phyloP scores from a whole-genome alignment of 2,329 filamentous ascomycete genomes.

The Endocalyx cinctus region DNA sequence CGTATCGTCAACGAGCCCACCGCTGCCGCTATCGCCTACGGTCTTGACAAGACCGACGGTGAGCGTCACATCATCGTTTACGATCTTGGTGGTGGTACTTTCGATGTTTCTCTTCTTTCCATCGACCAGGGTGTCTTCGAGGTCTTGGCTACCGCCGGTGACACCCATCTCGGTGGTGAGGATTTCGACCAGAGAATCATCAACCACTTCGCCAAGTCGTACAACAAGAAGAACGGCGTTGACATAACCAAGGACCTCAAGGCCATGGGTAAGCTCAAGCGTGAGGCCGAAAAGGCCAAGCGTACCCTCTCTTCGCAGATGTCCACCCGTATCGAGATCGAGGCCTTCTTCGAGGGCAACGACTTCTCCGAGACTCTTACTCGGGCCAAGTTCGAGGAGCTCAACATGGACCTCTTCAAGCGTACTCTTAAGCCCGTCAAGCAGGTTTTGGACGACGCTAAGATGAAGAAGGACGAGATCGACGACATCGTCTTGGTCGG shows the following conservation, averaged over 20 bases:
- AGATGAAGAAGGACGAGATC: slow-evolving; percentile 92
- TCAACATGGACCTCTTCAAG: slow-evolving; percentile 99
- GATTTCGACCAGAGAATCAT: slow-evolving; percentile 98
- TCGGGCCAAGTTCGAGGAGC: slow-evolving; percentile 98
- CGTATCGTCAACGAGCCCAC: slow-evolving; percentile 97
- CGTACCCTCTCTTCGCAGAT: slow-evolving; percentile 92
- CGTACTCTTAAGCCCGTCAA: slow-evolving; percentile 98
- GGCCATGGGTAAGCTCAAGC: slow-evolving; percentile 99
- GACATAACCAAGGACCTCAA: slow-evolving; percentile 93
- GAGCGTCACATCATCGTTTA: slow-evolving; percentile 90
- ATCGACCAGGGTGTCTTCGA: slow-evolving; percentile 93
- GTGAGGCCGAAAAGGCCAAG: slow-evolving; percentile 99
- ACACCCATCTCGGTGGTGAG: slow-evolving; percentile 96
- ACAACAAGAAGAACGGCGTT: slow-evolving; percentile 97
- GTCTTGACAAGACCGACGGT: slow-evolving; percentile 78
- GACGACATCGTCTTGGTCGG: slow-evolving; percentile 97
- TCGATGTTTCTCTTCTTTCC: slow-evolving; percentile 88
- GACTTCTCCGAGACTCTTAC: slow-evolving; percentile 98
- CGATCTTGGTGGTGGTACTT: slow-evolving; percentile 91
- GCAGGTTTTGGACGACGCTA: slow-evolving; percentile 97
- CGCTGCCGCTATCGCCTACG: slow-evolving; percentile 91
- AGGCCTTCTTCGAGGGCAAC: slow-evolving; percentile 92
- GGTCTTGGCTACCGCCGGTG: slow-evolving; percentile 90
- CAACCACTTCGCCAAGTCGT: slow-evolving; percentile 91
- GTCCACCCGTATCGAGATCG: slow-evolving; percentile 92